Evolutionary conservation across 169 alveolate genomes (phyloP).

Genomic region (Plasmodium vinckei): DNA sequence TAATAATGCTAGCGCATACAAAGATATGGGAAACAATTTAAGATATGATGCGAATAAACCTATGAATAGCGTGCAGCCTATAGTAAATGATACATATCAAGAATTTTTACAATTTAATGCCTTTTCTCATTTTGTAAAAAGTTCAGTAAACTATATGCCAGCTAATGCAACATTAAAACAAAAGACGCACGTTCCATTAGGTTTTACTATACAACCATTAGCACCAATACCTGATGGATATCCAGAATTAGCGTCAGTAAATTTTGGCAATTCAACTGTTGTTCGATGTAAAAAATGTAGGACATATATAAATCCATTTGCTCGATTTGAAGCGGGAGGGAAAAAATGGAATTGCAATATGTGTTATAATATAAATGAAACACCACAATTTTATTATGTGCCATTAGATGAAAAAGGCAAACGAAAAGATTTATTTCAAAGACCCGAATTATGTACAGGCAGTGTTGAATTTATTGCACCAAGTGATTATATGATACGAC

Average conservation of each 20-base stretch:
- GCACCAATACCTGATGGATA: slow-evolving; percentile 89
- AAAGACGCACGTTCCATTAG: slow-evolving; percentile 88
- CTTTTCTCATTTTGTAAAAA: slow-evolving; percentile 74
- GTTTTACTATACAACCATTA: slow-evolving; percentile 87
- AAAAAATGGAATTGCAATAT: slow-evolving; percentile 97
- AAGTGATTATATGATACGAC: slow-evolving; percentile 96
- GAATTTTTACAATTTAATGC: slow-evolving; percentile 77
- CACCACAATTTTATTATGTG: slow-evolving; percentile 90
- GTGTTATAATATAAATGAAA: slow-evolving; percentile 95
- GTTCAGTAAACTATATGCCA: slow-evolving; percentile 76
- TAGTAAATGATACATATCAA: slow-evolving; percentile 53
- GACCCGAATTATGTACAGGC: slow-evolving; percentile 94
- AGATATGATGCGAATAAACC: slow-evolving; percentile 42
- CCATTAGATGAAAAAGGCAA: slow-evolving; percentile 86
- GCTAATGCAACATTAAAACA: slow-evolving; percentile 86
- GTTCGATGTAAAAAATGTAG: slow-evolving; percentile 93
- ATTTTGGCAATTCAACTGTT: slow-evolving; percentile 91
- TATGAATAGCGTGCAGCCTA: slow-evolving; percentile 66
- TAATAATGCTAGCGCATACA: slow-evolving; percentile 13
- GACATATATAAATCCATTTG: slow-evolving; percentile 97
- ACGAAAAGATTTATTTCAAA: slow-evolving; percentile 89
- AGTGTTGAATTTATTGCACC: slow-evolving; percentile 97
- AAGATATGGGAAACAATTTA: slow-evolving; percentile 22
- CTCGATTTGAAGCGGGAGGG: slow-evolving; percentile 95
- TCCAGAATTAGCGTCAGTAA: slow-evolving; percentile 90